Evolutionary conservation across 2,329 filamentous ascomycete species (phyloP).

Genomic region (Colletotrichum limetticola): DNA sequence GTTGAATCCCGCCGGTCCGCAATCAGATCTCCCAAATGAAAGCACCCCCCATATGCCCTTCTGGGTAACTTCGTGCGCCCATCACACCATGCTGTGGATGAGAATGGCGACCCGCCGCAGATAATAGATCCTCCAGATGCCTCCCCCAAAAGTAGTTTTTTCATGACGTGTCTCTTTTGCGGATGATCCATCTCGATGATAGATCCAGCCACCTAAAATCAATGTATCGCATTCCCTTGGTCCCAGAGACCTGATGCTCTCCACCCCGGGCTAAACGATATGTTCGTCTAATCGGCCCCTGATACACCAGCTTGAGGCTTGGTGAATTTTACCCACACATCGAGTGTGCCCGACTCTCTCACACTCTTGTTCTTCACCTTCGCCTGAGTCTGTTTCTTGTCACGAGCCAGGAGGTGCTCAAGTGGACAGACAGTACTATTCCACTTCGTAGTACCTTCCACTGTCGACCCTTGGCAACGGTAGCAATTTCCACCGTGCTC

Average conservation of each 20-base stretch:
- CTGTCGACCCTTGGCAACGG: conserved; percentile 62
- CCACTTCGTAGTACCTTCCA: conserved; percentile 70
- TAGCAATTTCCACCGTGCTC: conserved; percentile 61
- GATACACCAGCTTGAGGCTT: no score
- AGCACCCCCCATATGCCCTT: not conserved
- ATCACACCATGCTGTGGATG: not conserved
- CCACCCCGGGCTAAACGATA: not conserved
- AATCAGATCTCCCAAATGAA: not conserved
- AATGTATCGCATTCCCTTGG: not conserved
- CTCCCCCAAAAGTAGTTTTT: not conserved
- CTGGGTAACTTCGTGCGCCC: not conserved
- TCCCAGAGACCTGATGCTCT: not conserved
- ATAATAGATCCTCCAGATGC: not conserved
- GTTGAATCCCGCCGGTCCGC: not conserved
- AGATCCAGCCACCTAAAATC: not conserved
- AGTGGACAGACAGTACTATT: conserved; percentile 59
- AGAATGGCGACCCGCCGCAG: not conserved
- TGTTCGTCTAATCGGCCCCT: not conserved
- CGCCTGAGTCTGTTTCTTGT: conserved; percentile 38
- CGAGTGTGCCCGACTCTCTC: conserved; percentile 8
- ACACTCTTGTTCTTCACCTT: conserved; percentile 32
- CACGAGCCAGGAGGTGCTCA: conserved; percentile 50
- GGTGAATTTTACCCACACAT: no score
- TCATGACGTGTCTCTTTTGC: not conserved
- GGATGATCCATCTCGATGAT: not conserved